phyloP scores from a whole-genome alignment of 2,329 filamentous ascomycete species.

The Alternaria longipes region DNA sequence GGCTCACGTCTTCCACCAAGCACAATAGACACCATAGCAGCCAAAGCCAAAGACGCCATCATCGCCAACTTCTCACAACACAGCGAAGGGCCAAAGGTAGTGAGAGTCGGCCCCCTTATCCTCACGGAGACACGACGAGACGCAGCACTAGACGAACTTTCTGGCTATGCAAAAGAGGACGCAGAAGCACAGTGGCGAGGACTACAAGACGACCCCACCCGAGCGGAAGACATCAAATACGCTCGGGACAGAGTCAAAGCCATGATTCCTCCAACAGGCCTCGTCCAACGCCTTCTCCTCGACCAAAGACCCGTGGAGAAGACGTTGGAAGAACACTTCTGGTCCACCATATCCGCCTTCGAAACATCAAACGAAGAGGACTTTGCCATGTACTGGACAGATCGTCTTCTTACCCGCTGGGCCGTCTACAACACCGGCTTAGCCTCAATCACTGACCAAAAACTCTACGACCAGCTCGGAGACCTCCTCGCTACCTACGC shows the following conservation, averaged over 20 bases:
- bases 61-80: constrained; percentile 11
- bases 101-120: constrained; percentile 28
- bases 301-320: constrained; percentile 33
- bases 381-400: constrained; percentile 46
- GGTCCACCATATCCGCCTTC: constrained; percentile 31
- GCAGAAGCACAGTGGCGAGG: constrained; percentile 38
- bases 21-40: constrained; percentile 16
- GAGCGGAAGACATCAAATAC: constrained; percentile 35
- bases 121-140: constrained; percentile 24
- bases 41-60: constrained; percentile 25
- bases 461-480: constrained; percentile 45
- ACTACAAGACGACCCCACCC: constrained; percentile 22
- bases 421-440: constrained; percentile 40
- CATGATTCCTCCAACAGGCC: constrained; percentile 13
- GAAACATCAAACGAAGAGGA: constrained; percentile 41
- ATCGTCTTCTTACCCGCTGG: constrained; percentile 39
- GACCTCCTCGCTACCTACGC: constrained; percentile 44
- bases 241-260: constrained; percentile 27
- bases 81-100: constrained; percentile 5
- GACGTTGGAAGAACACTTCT: constrained; percentile 37
- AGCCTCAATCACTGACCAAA: constrained; percentile 36
- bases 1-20: constrained; percentile 20
- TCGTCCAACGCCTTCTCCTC: constrained; percentile 24
- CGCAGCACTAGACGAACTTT: constrained; percentile 23
- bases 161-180: constrained; percentile 26